phyloP scores from a whole-genome alignment of 345 rosid genomes.

The Murraya koenigii region DNA sequence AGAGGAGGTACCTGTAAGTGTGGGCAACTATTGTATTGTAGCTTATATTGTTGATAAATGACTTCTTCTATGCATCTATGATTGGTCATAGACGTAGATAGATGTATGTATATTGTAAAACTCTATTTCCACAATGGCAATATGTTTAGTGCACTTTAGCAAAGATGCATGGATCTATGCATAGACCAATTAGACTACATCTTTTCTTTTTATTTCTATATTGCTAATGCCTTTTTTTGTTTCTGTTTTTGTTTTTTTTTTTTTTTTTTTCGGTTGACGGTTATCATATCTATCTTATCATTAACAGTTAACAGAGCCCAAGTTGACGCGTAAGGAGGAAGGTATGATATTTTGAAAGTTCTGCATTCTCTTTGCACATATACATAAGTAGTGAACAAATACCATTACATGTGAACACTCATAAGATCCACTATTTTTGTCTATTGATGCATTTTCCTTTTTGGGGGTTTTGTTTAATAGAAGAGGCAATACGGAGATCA shows the following conservation, averaged over 20 bases:
- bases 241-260: no score
- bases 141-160: neutral
- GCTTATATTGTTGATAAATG: neutral
- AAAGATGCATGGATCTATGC: neutral
- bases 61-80: neutral
- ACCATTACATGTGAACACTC: neutral
- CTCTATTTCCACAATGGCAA: neutral
- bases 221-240: constrained; percentile 27
- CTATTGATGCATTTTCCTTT: constrained; percentile 13
- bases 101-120: neutral
- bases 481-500: constrained; percentile 75
- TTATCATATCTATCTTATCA: constrained; percentile 16
- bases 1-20: neutral
- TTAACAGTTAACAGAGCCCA: constrained; percentile 75
- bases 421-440: neutral
- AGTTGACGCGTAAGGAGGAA: constrained; percentile 72
- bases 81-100: neutral
- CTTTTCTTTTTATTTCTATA: constrained; percentile 9
- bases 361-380: neutral
- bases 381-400: neutral
- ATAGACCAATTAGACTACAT: neutral
- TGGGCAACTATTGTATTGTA: neutral
- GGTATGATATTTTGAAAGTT: constrained; percentile 45
- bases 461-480: constrained; percentile 37
- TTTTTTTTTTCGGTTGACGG: neutral